Base-by-base conservation (phyloP, 78 protist species). In the Guillardia theta region DNA sequence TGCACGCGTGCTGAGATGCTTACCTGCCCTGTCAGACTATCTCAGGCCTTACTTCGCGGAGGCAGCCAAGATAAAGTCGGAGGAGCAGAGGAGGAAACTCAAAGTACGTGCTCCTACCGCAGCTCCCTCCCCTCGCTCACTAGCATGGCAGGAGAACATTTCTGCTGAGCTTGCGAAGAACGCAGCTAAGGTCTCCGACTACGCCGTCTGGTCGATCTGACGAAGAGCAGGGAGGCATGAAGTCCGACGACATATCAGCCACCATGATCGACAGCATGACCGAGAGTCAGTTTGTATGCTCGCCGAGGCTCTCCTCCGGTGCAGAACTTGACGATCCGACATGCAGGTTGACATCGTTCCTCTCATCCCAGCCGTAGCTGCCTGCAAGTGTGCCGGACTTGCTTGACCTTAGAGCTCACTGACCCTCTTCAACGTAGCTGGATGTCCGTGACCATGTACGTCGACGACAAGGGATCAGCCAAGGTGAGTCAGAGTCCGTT, bases 261-360 rank as follows among this genome's bases (percentile, higher is more conserved):
- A n/a, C n/a, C n/a, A n/a, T n/a, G n/a, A n/a, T n/a, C n/a, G n/a
- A n/a, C n/a, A n/a, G n/a, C n/a, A n/a, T n/a, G n/a, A n/a, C n/a
- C n/a, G n/a, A n/a, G n/a, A n/a, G n/a, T n/a, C n/a, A n/a, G n/a
- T n/a, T n/a, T n/a, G n/a, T n/a, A n/a, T n/a, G n/a, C n/a, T n/a
- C n/a, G n/a, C n/a, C n/a, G n/a, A n/a, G n/a, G n/a, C n/a, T n/a
- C n/a, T n/a, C n/a, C n/a, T n/a, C n/a, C n/a, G n/a, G n/a, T n/a
- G n/a, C n/a, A n/a, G n/a, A n/a, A n/a, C n/a, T n/a, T n/a, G n/a
- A n/a, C n/a, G n/a, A n/a, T n/a, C n/a, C n/a, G n/a, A n/a, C n/a
- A n/a, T n/a, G n/a, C n/a, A n/a, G n/a, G 83, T 70, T 24, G 83
- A 70, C 83, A 70, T 70, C 33, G 83, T 70, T 24, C 83, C 83